Percentiles rank a stretch among this genome's conserved stretches.
Conservation (phyloP, 345 rosid genomes). For the Moringa oleifera region DNA sequence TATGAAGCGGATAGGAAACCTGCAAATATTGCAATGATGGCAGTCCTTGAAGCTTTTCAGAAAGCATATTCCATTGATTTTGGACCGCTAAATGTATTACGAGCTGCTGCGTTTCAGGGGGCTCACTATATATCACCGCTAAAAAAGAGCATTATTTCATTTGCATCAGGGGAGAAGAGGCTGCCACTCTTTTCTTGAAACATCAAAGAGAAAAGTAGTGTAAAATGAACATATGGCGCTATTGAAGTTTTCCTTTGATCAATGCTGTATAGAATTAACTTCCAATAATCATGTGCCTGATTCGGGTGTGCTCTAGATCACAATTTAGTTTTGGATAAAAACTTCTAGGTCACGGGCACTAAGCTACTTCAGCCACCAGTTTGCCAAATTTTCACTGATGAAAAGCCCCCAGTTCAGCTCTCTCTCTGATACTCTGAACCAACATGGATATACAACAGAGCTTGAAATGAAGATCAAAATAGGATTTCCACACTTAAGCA, state of each 20-base stretch:
- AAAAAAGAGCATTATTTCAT: slow-evolving; percentile 69
- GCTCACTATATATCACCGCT: slow-evolving; percentile 79
- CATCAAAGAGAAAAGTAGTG: too few relatives aligned
- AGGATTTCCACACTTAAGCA: too few relatives aligned
- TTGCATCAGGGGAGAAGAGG: slow-evolving; percentile 73
- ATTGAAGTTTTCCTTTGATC: neutral
- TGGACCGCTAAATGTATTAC: slow-evolving; percentile 68
- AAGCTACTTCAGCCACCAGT: too few relatives aligned
- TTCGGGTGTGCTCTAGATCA: neutral
- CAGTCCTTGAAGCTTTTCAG: slow-evolving; percentile 81
- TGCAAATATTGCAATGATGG: slow-evolving; percentile 79
- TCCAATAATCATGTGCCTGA: neutral
- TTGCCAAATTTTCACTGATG: too few relatives aligned
- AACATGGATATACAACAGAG: too few relatives aligned
- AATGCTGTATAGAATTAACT: too few relatives aligned
- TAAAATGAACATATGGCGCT: neutral
- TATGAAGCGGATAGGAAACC: slow-evolving; percentile 85
- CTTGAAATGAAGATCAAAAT: too few relatives aligned
- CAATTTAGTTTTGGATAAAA: neutral
- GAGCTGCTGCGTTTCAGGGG: slow-evolving; percentile 83
- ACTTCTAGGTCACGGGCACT: too few relatives aligned
- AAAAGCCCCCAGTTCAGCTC: too few relatives aligned
- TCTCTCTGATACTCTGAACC: too few relatives aligned
- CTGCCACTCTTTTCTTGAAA: slow-evolving; percentile 43
- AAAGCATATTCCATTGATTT: slow-evolving; percentile 76